Evolutionary conservation across 2,329 filamentous ascomycete genomes (phyloP).

Genomic region (Alternaria viburni): DNA sequence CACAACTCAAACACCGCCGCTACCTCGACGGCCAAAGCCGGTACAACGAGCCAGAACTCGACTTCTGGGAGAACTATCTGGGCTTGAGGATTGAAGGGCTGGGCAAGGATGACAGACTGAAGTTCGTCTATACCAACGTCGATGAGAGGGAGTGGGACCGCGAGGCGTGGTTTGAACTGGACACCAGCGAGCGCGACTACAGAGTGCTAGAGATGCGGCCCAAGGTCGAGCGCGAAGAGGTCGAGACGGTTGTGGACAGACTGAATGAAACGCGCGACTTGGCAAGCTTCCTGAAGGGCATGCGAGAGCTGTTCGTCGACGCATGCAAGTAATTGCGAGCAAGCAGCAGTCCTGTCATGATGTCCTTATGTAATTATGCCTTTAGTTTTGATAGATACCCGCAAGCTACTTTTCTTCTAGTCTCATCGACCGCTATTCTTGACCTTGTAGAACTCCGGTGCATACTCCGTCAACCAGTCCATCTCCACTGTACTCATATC

Average conservation of each 20-base stretch:
- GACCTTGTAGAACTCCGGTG: constrained; percentile 66
- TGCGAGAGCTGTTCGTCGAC: constrained; percentile 76
- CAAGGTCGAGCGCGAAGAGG: constrained; percentile 78
- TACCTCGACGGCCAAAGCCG: constrained; percentile 83
- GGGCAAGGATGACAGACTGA: constrained; percentile 80
- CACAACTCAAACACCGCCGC: constrained; percentile 73
- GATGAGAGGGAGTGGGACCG: constrained; percentile 86
- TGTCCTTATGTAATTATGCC: background rate
- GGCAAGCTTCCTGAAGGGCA: constrained; percentile 75
- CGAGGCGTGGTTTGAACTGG: constrained; percentile 93
- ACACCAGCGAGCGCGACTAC: constrained; percentile 82
- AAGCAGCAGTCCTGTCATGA: background rate
- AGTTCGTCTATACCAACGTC: constrained; percentile 87
- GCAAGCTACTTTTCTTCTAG: background rate
- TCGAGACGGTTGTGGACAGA: constrained; percentile 76
- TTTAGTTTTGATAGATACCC: constrained; percentile 3
- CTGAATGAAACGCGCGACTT: constrained; percentile 83
- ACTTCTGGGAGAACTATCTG: constrained; percentile 93
- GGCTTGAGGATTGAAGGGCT: constrained; percentile 89
- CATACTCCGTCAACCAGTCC: constrained; percentile 89
- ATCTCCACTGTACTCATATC: constrained; percentile 95
- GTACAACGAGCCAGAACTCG: constrained; percentile 90
- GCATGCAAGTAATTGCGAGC: constrained; percentile 52
- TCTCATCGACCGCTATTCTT: constrained; percentile 24
- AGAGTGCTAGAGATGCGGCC: constrained; percentile 81